Evolutionary conservation across 2,329 filamentous ascomycete genomes (phyloP).

Genomic region (Tympanopsis confertula): DNA sequence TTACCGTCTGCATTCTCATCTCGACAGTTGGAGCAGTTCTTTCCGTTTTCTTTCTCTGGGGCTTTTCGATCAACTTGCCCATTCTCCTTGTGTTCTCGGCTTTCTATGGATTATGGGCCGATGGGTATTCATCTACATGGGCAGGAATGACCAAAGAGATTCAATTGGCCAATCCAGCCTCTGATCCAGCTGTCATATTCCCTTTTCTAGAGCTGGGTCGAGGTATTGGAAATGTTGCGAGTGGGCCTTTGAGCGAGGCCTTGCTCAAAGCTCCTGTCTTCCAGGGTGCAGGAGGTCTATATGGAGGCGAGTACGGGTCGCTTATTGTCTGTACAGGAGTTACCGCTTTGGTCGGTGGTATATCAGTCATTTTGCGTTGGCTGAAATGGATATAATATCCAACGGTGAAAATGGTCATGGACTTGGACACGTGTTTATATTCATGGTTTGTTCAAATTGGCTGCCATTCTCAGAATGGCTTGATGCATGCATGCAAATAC

Average conservation of each 20-base stretch:
- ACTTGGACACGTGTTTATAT: too few species aligned
- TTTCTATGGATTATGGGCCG: slow-evolving; percentile 46
- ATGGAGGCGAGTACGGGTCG: background rate
- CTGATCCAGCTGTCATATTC: slow-evolving; percentile 15
- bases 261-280: background rate
- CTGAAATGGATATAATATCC: background rate
- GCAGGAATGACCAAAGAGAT: slow-evolving; percentile 10
- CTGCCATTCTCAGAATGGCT: background rate
- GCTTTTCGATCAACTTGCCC: slow-evolving; percentile 29
- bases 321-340: background rate
- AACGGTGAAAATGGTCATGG: background rate
- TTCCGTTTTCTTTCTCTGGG: slow-evolving; percentile 42
- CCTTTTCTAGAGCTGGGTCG: slow-evolving; percentile 10
- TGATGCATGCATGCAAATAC: background rate
- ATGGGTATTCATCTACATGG: slow-evolving; percentile 42
- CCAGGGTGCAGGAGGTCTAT: too few species aligned
- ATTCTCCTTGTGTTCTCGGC: slow-evolving; percentile 38
- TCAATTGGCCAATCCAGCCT: slow-evolving; percentile 8
- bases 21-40: slow-evolving; percentile 34
- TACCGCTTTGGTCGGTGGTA: background rate
- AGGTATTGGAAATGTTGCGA: background rate
- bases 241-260: slow-evolving; percentile 1
- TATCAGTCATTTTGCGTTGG: background rate
- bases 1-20: slow-evolving; percentile 32
- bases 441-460: background rate